Percentiles rank a stretch among this genome's conserved stretches.
Evolutionary conservation across 306 rosid genomes (phyloP).

Genomic region (Canavalia gladiata): DNA sequence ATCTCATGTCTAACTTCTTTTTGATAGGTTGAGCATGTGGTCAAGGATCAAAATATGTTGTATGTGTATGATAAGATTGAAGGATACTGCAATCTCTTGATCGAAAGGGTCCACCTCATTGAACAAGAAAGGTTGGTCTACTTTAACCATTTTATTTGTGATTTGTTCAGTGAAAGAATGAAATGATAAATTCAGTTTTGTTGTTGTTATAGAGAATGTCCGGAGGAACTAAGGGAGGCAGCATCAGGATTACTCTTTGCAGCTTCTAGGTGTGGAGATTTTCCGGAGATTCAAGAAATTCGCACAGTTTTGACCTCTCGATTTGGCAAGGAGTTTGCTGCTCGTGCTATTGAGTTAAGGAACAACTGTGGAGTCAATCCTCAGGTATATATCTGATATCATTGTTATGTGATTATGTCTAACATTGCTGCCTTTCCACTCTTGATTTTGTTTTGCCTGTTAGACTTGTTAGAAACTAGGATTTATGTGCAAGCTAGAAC

Average conservation of each 20-base stretch:
- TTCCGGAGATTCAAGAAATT: constrained; percentile 91
- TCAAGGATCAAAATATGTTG: constrained; percentile 84
- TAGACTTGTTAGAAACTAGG: not conserved
- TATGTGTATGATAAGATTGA: constrained; percentile 79
- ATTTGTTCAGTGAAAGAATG: not conserved
- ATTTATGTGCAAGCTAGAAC: not conserved
- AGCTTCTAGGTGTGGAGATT: constrained; percentile 94
- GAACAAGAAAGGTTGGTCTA: constrained; percentile 75
- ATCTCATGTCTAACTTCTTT: not conserved
- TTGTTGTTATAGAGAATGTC: constrained; percentile 70
- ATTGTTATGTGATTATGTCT: not conserved
- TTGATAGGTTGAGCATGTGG: constrained; percentile 79
- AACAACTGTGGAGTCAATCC: constrained; percentile 77
- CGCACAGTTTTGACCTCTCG: constrained; percentile 67
- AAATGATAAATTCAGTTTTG: not conserved
- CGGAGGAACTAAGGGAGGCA: constrained; percentile 81
- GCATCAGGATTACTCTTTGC: constrained; percentile 75
- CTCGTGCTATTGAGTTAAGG: constrained; percentile 73
- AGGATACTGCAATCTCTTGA: constrained; percentile 70
- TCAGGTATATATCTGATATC: constrained; percentile 52
- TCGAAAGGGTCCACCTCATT: constrained; percentile 82
- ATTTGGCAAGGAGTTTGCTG: constrained; percentile 80
- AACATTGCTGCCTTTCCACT: not conserved
- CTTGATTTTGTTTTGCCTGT: not conserved
- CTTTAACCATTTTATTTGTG: not conserved